Conservation (phyloP, 208 protist species). For the Kentomonas sorsogonicus region DNA sequence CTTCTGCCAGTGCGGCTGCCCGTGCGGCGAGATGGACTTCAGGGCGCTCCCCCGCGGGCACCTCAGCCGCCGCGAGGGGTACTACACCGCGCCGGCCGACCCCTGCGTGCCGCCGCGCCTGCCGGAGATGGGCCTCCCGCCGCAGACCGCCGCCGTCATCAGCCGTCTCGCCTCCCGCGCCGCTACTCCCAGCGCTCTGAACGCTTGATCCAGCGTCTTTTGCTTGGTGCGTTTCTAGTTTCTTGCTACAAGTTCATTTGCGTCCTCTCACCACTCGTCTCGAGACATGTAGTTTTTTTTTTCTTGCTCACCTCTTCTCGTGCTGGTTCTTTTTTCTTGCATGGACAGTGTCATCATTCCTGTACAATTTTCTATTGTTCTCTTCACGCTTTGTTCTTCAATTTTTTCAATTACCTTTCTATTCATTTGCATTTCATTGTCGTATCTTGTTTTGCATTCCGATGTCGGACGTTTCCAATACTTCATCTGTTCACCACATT, state of each 20-base stretch:
- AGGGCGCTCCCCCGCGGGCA: constrained; percentile 19
- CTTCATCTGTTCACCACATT: no score
- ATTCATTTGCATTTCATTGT: not conserved
- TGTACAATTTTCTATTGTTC: not conserved
- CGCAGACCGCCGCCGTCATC: not conserved
- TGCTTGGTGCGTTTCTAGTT: no score
- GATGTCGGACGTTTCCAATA: no score
- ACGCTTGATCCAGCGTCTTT: no score
- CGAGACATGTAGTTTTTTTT: no score
- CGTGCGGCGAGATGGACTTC: no score
- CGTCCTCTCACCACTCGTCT: no score
- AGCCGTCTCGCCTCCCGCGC: not conserved
- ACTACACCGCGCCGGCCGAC: constrained; percentile 17
- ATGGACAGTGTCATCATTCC: not conserved
- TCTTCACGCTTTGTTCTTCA: constrained; percentile 4
- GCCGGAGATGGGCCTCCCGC: not conserved
- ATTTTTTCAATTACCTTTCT: not conserved
- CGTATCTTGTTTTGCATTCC: not conserved
- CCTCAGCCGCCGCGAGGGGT: constrained; percentile 20
- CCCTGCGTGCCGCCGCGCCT: constrained; percentile 11
- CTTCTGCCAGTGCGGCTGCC: no score
- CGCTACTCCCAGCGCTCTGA: no score
- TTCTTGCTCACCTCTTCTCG: constrained; percentile 1
- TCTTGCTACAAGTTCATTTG: no score
- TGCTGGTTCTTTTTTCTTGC: constrained; percentile 1